Conservation (phyloP, 352 stramenopile genomes). For the Phytophthora sansomeana region DNA sequence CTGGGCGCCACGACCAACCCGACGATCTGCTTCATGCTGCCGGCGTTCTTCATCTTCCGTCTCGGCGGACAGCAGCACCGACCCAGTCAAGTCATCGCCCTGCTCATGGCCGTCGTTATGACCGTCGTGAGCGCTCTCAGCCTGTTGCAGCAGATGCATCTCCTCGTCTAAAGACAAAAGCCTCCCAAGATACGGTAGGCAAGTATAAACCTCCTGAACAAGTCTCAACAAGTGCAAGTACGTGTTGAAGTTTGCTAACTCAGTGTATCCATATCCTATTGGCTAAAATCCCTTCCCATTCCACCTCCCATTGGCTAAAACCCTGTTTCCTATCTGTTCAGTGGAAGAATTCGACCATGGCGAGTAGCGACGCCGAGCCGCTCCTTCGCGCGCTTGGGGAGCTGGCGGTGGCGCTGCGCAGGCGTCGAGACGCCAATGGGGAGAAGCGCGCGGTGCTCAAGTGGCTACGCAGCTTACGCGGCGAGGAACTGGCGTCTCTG, state of each 20-base stretch:
- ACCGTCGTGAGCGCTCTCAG: conserved; percentile 61
- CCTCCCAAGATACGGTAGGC: background rate
- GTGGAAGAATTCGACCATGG: conserved; percentile 30
- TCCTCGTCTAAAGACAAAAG: conserved; percentile 28
- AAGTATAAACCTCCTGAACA: conserved; percentile 6
- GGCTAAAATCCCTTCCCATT: conserved; percentile 1
- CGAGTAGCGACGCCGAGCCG: conserved; percentile 31
- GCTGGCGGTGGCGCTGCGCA: conserved; percentile 52
- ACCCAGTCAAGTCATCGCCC: conserved; percentile 52
- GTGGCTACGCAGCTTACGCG: conserved; percentile 56
- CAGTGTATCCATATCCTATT: conserved; percentile 15
- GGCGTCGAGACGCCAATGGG: conserved; percentile 20
- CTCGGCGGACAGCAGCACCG: conserved; percentile 51
- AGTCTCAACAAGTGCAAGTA: background rate
- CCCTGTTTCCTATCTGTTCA: conserved; percentile 3
- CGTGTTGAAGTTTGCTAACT: background rate
- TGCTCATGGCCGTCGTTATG: conserved; percentile 54
- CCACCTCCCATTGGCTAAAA: conserved; percentile 24
- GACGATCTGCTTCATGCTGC: conserved; percentile 89
- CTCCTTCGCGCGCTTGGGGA: conserved; percentile 71
- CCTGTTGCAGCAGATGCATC: conserved; percentile 59
- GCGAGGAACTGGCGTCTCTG: conserved; percentile 65
- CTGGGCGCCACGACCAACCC: conserved; percentile 89
- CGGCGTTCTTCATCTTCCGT: conserved; percentile 77
- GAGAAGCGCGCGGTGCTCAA: conserved; percentile 51